Conservation (phyloP, 192 early-diverging fungal genomes). For the Thoreauomyces humboldtii region DNA sequence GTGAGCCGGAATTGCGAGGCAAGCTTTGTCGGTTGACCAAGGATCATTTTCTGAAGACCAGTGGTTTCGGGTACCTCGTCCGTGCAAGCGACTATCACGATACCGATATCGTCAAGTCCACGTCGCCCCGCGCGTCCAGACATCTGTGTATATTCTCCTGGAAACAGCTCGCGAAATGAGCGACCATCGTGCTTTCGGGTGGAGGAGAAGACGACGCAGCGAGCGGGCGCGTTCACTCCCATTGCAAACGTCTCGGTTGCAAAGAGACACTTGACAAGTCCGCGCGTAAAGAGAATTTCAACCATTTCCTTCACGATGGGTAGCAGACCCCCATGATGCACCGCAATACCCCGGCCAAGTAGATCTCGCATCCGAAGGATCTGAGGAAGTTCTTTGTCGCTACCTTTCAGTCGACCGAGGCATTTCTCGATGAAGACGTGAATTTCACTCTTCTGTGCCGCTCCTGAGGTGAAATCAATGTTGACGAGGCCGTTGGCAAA, state of each 20-base stretch:
- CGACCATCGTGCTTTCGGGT: slow-evolving; percentile 91
- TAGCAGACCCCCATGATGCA: slow-evolving; percentile 94
- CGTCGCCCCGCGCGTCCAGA: slow-evolving; percentile 94
- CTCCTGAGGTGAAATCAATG: slow-evolving; percentile 73
- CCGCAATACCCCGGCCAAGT: slow-evolving; percentile 87
- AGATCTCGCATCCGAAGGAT: slow-evolving; percentile 79
- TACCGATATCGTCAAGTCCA: slow-evolving; percentile 86
- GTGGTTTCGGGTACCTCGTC: slow-evolving; percentile 57
- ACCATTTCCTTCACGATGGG: slow-evolving; percentile 99
- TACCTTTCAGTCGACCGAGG: slow-evolving; percentile 74
- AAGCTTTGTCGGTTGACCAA: slow-evolving; percentile 86
- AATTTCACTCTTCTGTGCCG: slow-evolving; percentile 78
- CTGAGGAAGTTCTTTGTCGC: slow-evolving; percentile 86
- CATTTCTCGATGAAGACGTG: slow-evolving; percentile 84
- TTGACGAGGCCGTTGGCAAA: slow-evolving; percentile 75
- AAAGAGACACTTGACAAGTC: slow-evolving; percentile 89
- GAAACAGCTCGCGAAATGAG: slow-evolving; percentile 80
- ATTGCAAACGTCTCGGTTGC: slow-evolving; percentile 99
- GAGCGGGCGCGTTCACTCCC: slow-evolving; percentile 98
- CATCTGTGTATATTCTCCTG: slow-evolving; percentile 99
- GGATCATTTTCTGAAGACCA: slow-evolving; percentile 72
- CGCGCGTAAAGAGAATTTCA: slow-evolving; percentile 89
- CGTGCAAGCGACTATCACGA: slow-evolving; percentile 81
- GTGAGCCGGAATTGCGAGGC: slow-evolving; percentile 95
- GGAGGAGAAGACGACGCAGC: slow-evolving; percentile 89